These are phyloP conservation scores for Magnusiomyces sp. DNA, from an alignment of 1,139 yeast species.

Conservation along the genomic window DNA sequence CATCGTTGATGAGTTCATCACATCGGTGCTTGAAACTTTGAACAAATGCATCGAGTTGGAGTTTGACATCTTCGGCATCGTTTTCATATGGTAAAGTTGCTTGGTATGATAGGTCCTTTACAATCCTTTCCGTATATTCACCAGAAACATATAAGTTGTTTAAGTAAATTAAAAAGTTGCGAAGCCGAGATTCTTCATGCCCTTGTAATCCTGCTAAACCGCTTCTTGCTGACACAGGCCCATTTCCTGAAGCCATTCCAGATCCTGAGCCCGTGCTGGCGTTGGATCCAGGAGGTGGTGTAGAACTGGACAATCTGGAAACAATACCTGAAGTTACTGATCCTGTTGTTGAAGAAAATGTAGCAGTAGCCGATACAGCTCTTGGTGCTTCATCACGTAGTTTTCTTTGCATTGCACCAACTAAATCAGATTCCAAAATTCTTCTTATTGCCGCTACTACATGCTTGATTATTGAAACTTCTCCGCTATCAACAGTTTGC, in stretches of 20 bases:
- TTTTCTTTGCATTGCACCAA: constrained; percentile 42
- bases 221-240: background rate
- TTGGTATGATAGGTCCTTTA: constrained; percentile 32
- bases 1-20: constrained; percentile 44
- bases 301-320: constrained; percentile 14
- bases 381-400: constrained; percentile 41
- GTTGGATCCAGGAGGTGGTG: constrained; percentile 14
- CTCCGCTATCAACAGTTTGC: constrained; percentile 55
- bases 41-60: constrained; percentile 33
- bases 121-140: constrained; percentile 44
- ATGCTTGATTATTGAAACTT: constrained; percentile 44
- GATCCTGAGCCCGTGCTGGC: constrained; percentile 3
- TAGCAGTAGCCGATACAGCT: constrained; percentile 19
- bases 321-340: constrained; percentile 13
- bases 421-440: constrained; percentile 40
- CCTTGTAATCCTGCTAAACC: constrained; percentile 21
- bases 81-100: constrained; percentile 49
- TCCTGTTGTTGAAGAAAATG: constrained; percentile 16
- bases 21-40: constrained; percentile 34
- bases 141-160: constrained; percentile 56
- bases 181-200: constrained; percentile 38
- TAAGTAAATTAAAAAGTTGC: constrained; percentile 44
- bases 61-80: constrained; percentile 39
- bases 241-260: background rate
- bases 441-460: constrained; percentile 41